Evolutionary conservation across 2,329 filamentous ascomycete genomes (phyloP).

Genomic region (Cytospora chrysosperma): DNA sequence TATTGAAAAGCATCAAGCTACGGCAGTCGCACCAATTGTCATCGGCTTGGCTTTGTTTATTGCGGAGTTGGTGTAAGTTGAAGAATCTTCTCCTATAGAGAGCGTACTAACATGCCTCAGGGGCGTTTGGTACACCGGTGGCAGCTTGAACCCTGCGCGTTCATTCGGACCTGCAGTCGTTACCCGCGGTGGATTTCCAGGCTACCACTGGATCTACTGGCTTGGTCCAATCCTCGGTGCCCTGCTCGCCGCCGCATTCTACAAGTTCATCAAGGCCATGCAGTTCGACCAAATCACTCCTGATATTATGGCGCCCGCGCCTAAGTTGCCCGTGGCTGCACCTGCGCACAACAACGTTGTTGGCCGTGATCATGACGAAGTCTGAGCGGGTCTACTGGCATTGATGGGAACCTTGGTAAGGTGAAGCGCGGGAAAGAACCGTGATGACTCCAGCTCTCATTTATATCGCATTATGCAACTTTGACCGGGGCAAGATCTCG

Average conservation of each 20-base stretch:
- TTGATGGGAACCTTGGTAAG: background rate
- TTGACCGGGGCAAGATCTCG: background rate
- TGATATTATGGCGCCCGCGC: constrained; percentile 16
- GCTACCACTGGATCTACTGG: constrained; percentile 57
- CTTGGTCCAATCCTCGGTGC: constrained; percentile 52
- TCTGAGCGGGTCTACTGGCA: background rate
- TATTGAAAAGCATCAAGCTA: constrained; percentile 71
- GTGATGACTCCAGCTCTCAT: background rate
- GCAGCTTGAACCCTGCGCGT: constrained; percentile 50
- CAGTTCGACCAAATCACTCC: constrained; percentile 48
- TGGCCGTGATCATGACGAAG: constrained; percentile 9
- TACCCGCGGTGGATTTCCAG: constrained; percentile 37
- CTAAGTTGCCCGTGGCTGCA: background rate
- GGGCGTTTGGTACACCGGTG: constrained; percentile 47
- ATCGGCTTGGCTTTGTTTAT: constrained; percentile 73
- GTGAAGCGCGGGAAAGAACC: background rate
- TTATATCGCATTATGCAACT: background rate
- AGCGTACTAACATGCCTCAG: background rate
- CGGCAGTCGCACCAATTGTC: constrained; percentile 68
- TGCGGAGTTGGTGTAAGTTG: constrained; percentile 40
- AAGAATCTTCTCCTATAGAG: background rate
- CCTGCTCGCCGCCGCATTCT: constrained; percentile 48
- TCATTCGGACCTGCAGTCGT: constrained; percentile 50
- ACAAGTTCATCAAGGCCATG: constrained; percentile 49
- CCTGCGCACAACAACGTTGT: background rate